These are phyloP conservation scores for Macrocystidia cucumis DNA, from an alignment of 1,284 basidiomycete genomes.

Conservation along the genomic window DNA sequence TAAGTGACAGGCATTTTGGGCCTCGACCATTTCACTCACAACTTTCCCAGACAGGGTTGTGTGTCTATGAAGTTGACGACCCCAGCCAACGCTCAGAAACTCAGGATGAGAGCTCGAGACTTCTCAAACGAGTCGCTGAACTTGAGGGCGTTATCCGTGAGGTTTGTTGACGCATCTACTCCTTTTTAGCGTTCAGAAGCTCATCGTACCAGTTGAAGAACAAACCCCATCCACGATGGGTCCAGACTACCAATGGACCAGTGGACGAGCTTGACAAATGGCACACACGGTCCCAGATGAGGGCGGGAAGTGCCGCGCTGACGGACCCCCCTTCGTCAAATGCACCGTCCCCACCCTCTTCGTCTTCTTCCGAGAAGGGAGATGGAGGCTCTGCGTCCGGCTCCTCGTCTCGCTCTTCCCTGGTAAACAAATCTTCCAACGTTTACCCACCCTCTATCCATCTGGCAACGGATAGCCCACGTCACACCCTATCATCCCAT, in stretches of 20 bases:
- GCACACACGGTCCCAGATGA: constrained; percentile 16
- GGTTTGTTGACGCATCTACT: constrained; percentile 24
- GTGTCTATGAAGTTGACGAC: constrained; percentile 81
- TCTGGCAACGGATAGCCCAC: constrained; percentile 8
- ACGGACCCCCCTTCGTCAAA: constrained; percentile 15
- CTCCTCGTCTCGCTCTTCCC: constrained; percentile 8
- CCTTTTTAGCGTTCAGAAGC: too few species aligned
- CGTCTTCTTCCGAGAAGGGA: constrained; percentile 20
- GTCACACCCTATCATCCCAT: constrained; percentile 11
- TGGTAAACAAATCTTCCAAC: constrained; percentile 9
- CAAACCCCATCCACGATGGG: constrained; percentile 66
- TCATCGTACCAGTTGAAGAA: constrained; percentile 44
- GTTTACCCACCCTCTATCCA: constrained; percentile 13
- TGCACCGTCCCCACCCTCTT: constrained; percentile 18
- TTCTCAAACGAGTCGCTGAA: constrained; percentile 73
- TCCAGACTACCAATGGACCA: constrained; percentile 24
- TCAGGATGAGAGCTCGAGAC: constrained; percentile 58
- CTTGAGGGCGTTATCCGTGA: constrained; percentile 80
- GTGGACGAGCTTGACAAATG: constrained; percentile 20
- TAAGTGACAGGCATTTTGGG: constrained; percentile 28
- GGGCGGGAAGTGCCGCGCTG: constrained; percentile 10
- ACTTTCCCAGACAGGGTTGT: constrained; percentile 59
- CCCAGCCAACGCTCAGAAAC: constrained; percentile 43
- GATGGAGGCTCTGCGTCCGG: constrained; percentile 11
- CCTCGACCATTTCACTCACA: background rate